Conservation (phyloP, 1,284 basidiomycete species). For the Fistulinella cinereoalba region DNA sequence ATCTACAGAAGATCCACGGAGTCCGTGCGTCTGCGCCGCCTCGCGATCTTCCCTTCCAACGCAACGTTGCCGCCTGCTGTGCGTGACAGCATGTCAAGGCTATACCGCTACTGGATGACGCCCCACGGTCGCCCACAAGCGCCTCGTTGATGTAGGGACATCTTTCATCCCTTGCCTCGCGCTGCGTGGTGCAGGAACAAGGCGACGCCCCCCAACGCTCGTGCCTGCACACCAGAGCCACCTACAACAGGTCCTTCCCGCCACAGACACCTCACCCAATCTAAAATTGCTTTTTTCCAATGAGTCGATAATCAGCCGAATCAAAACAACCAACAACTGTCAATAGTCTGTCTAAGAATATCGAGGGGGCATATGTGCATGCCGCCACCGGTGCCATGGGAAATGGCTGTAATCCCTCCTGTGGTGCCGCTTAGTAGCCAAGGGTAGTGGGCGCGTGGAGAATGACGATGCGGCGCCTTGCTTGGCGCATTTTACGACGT, state of each 20-base stretch:
- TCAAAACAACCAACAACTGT: conserved; percentile 4
- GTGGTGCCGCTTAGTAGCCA: background rate
- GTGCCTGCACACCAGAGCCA: conserved; percentile 5
- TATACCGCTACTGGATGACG: conserved; percentile 20
- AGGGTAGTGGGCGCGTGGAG: background rate
- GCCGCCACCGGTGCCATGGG: background rate
- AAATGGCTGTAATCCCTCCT: conserved; percentile 3
- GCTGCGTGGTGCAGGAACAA: too few relatives aligned
- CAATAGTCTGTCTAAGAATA: conserved; percentile 2
- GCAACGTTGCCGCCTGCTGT: conserved; percentile 25
- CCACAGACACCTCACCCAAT: background rate
- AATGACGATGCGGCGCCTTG: background rate
- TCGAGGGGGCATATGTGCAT: background rate
- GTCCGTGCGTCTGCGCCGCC: conserved; percentile 2
- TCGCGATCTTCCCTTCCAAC: background rate
- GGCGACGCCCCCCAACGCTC: background rate
- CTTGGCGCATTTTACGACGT: conserved; percentile 10
- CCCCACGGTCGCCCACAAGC: conserved; percentile 6
- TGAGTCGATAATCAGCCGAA: conserved; percentile 4
- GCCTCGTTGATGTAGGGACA: conserved; percentile 15
- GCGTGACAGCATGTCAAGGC: conserved; percentile 24
- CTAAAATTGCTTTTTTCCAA: conserved; percentile 9
- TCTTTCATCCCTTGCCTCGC: conserved; percentile 1
- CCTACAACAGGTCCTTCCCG: conserved; percentile 3
- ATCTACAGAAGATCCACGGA: conserved; percentile 14